These are phyloP conservation scores for Pugionium dolabratum DNA, from an alignment of 345 rosid genomes.

Conservation along the genomic window DNA sequence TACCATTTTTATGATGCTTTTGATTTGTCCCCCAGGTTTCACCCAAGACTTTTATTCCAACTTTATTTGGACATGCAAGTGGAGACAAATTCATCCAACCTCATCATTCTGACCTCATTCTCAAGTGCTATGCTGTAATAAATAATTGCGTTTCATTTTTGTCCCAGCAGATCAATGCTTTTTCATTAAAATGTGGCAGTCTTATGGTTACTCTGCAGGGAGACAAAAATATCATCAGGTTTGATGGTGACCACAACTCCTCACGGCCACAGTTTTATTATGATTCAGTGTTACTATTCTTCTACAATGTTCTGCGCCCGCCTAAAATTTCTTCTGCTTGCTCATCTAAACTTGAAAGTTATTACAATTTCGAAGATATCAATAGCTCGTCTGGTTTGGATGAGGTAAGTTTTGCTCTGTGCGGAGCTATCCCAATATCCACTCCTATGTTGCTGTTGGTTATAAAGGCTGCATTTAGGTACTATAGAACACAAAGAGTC, in stretches of 20 bases:
- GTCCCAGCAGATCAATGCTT: slow-evolving; percentile 5
- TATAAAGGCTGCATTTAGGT: slow-evolving; percentile 3
- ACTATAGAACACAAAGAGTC: slow-evolving; percentile 16
- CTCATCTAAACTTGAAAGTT: slow-evolving; percentile 75
- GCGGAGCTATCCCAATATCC: slow-evolving; percentile 1
- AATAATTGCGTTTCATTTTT: slow-evolving; percentile 6
- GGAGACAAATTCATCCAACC: slow-evolving; percentile 90
- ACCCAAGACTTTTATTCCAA: slow-evolving; percentile 86
- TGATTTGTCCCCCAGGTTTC: slow-evolving; percentile 57
- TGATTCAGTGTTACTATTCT: slow-evolving; percentile 93
- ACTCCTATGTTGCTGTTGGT: slow-evolving; percentile 7
- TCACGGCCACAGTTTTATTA: slow-evolving; percentile 89
- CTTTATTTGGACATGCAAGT: slow-evolving; percentile 87
- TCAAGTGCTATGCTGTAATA: slow-evolving; percentile 68
- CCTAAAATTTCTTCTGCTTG: slow-evolving; percentile 58
- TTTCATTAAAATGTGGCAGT: slow-evolving; percentile 7
- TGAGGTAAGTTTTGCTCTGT: slow-evolving; percentile 58
- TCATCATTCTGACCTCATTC: slow-evolving; percentile 81
- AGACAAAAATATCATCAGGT: slow-evolving; percentile 88
- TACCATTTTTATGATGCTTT: slow-evolving; percentile 24
- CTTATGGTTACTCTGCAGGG: slow-evolving; percentile 60
- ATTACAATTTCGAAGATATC: slow-evolving; percentile 70
- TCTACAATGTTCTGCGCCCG: slow-evolving; percentile 84
- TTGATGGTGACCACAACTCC: slow-evolving; percentile 95
- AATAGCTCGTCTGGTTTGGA: slow-evolving; percentile 57